These are phyloP conservation scores for Plasmodium knowlesi DNA, from an alignment of 169 alveolate genomes.

Conservation along the genomic window DNA sequence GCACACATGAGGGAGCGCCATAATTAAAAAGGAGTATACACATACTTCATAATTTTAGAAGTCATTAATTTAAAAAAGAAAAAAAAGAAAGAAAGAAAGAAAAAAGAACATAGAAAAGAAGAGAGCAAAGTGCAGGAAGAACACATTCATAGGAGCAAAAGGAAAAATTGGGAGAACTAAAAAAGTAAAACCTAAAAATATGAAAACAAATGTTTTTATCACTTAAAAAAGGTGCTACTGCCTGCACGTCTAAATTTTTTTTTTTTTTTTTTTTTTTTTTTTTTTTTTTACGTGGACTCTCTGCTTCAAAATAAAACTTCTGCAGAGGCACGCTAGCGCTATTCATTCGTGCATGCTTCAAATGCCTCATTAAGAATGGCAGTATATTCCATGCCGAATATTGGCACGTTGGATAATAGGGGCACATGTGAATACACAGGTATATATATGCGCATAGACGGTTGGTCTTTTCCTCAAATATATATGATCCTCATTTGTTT, in stretches of 20 bases:
- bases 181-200: constrained; percentile 1
- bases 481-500: background rate
- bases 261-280: background rate
- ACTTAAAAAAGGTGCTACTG: background rate
- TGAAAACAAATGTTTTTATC: background rate
- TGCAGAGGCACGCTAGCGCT: background rate
- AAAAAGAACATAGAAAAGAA: background rate
- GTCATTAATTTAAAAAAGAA: background rate
- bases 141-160: background rate
- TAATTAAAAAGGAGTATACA: background rate
- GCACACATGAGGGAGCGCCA: background rate
- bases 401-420: background rate
- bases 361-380: background rate
- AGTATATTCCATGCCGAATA: background rate
- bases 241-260: background rate
- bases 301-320: background rate
- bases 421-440: background rate
- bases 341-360: background rate
- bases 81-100: background rate
- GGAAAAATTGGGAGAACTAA: background rate
- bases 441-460: background rate
- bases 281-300: background rate
- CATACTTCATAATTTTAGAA: background rate
- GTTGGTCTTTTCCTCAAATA: background rate
- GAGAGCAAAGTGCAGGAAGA: background rate